Evolutionary conservation across 345 rosid species (phyloP), one percentile per base, ranked within the genome.

Genomic region (Syzygium oleosum): DNA sequence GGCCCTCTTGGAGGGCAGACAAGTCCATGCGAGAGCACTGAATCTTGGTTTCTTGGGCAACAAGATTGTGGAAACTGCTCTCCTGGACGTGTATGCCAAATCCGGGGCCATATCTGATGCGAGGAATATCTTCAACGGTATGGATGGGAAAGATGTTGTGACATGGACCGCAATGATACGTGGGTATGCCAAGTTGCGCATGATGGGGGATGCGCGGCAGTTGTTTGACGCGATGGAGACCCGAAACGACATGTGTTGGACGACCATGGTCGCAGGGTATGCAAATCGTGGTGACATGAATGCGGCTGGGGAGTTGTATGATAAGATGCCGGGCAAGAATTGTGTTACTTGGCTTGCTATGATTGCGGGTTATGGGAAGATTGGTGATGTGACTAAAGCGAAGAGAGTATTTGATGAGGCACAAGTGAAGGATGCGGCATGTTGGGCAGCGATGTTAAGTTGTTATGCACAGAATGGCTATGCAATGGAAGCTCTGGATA

Each of bases 111-210:
- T 93, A 11, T 84, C 80, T 22, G 93, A 93, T 12, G 97, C 98
- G 0, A 86, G 84, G 51, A 89, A 87, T 12, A 38, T 94, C 91
- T 96, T 96, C 85, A 93, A 90, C 15, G 90, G 29, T 80, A 93
- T 96, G 89, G 92, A 89, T 5, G 91, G 91, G 4, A 92, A 92
- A 87, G 97, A 93, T 84, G 92, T 93, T 6, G 93, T 94, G 84
- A 90, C 96, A 55, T 95, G 94, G 91, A 95, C 96, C 5, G 98
- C 95, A 12, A 91, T 96, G 93, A 84, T 96, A 22, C 84, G 91
- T 85, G 97, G 95, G 83, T 96, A 92, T 90, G 90, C 92, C 52
- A 93, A 92, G 90, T 86, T 89, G 87, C 90, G 93, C 29, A 87
- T 89, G 89, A 85, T 93, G 94, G 87, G 86, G 59, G 86, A 89